These are phyloP conservation scores for Phytophthora colocasiae DNA, from an alignment of 352 stramenopile species.

Conservation along the genomic window DNA sequence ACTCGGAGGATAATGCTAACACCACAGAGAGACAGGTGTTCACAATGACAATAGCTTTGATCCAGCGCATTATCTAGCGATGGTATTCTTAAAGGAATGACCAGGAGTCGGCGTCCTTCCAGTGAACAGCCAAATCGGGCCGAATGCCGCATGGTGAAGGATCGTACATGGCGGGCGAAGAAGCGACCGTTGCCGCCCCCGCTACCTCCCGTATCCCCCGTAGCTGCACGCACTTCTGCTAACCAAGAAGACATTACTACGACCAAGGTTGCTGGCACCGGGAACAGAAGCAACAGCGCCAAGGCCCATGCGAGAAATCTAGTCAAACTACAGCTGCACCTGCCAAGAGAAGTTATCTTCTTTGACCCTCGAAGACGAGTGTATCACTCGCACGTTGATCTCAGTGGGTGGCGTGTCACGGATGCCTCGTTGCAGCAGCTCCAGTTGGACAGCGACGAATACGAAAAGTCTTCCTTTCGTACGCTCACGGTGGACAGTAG, in stretches of 20 bases:
- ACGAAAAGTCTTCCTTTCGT: conserved; percentile 25
- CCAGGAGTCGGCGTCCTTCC: conserved; percentile 21
- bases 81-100: neutral
- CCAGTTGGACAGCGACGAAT: conserved; percentile 11
- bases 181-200: conserved; percentile 27
- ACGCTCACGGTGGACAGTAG: conserved; percentile 28
- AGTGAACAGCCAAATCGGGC: conserved; percentile 7
- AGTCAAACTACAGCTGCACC: conserved; percentile 34
- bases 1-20: conserved; percentile 12
- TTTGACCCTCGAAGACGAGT: conserved; percentile 35
- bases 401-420: conserved; percentile 60
- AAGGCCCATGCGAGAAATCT: conserved; percentile 34
- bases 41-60: neutral
- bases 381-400: conserved; percentile 54
- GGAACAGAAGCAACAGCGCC: conserved; percentile 23
- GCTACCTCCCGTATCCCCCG: conserved; percentile 16
- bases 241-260: conserved; percentile 29
- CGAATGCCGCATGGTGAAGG: conserved; percentile 37
- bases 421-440: conserved; percentile 49
- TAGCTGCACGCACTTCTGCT: conserved; percentile 11
- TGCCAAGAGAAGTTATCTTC: conserved; percentile 54
- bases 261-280: conserved; percentile 1
- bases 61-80: too few species aligned
- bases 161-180: conserved; percentile 27
- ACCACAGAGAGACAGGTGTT: neutral